phyloP scores from a whole-genome alignment of 78 protist species.

The Isochrysis galbana region DNA sequence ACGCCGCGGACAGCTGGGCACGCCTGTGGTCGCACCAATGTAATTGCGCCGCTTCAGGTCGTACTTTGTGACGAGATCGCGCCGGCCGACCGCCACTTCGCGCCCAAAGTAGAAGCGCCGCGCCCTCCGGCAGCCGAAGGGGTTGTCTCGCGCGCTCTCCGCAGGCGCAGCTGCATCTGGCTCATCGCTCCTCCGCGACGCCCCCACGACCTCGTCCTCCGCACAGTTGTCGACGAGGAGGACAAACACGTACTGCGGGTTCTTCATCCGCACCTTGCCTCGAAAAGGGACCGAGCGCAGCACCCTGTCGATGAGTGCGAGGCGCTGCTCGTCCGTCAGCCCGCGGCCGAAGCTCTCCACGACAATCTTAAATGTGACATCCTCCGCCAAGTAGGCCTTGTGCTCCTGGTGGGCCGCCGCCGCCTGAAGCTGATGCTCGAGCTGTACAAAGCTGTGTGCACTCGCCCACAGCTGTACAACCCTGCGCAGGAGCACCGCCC shows the following conservation, averaged over 20 bases:
- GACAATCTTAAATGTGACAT: too few relatives aligned
- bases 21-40: slow-evolving; percentile 40
- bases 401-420: background rate
- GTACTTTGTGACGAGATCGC: background rate
- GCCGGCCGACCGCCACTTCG: background rate
- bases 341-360: background rate
- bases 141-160: background rate
- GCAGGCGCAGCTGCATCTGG: background rate
- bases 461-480: background rate
- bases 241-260: background rate
- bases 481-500: background rate
- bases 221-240: background rate
- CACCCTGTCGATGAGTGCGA: background rate
- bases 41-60: slow-evolving; percentile 31
- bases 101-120: background rate
- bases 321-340: background rate
- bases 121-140: background rate
- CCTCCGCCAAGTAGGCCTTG: background rate
- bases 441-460: background rate
- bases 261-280: background rate
- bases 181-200: background rate
- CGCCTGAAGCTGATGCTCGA: background rate
- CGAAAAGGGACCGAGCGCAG: background rate
- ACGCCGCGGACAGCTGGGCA: background rate
- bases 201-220: background rate